A percentile compares a stretch with the other conserved stretches of the same genome.
phyloP scores from a whole-genome alignment of 1,284 basidiomycete genomes.

The Melampsora larici-populina region DNA sequence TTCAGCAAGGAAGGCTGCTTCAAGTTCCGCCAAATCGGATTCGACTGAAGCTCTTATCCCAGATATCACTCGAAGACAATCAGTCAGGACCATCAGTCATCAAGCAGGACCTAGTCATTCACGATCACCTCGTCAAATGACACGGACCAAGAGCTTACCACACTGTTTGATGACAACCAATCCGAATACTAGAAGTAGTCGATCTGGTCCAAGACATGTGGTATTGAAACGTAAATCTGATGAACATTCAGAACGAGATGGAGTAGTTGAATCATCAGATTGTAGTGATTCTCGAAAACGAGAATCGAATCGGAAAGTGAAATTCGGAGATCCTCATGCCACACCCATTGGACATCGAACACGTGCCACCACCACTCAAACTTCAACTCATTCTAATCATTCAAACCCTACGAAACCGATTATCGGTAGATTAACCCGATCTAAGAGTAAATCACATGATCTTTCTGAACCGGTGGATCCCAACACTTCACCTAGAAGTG shows the following conservation, averaged over 20 bases:
- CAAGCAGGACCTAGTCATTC: not conserved
- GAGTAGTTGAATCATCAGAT: not conserved
- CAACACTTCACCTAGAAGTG: constrained; percentile 13
- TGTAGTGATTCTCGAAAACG: not conserved
- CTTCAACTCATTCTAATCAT: not conserved
- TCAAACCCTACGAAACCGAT: not conserved
- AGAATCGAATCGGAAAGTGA: constrained; percentile 5
- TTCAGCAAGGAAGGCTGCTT: not conserved
- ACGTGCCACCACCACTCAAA: constrained; percentile 3
- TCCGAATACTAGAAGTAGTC: not conserved
- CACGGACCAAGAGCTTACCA: constrained; percentile 24
- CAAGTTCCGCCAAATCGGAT: not conserved
- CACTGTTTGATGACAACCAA: not conserved
- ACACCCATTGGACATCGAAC: constrained; percentile 30
- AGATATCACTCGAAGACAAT: not conserved
- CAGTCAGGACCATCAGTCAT: not conserved
- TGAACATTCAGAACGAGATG: not conserved
- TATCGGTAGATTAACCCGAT: not conserved
- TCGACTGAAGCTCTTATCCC: not conserved
- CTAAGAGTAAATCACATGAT: not conserved
- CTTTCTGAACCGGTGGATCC: not conserved
- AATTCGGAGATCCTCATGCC: not conserved
- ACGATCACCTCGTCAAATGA: not conserved
- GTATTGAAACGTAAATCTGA: not conserved
- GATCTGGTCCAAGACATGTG: not conserved